These are phyloP conservation scores for Calocera cornea DNA, from an alignment of 768 basidiomycete species.

Conservation along the genomic window DNA sequence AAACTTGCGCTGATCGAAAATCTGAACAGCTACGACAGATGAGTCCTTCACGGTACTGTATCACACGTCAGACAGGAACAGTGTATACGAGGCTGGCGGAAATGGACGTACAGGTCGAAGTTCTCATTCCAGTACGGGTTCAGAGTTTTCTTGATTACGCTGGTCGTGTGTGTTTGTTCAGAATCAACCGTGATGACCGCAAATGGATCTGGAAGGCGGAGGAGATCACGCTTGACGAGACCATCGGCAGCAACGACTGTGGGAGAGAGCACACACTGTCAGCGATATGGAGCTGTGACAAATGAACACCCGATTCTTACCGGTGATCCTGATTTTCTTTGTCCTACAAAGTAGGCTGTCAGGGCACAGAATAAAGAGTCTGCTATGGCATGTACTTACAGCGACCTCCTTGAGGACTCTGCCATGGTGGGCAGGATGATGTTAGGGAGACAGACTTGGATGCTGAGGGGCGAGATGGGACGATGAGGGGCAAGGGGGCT, in stretches of 20 bases:
- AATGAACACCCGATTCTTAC: background rate
- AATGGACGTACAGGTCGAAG: conserved; percentile 67
- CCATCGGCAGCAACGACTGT: conserved; percentile 92
- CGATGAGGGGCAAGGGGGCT: background rate
- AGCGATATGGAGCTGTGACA: background rate
- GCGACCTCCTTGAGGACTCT: conserved; percentile 2
- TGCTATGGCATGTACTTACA: background rate
- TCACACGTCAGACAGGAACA: background rate
- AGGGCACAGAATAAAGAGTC: background rate
- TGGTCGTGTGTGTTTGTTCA: conserved; percentile 92
- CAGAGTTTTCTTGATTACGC: conserved; percentile 89
- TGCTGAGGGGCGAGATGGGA: background rate
- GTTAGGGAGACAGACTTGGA: background rate
- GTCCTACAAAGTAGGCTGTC: conserved; percentile 1
- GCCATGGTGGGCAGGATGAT: background rate
- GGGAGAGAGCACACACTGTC: background rate
- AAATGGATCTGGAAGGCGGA: conserved; percentile 93
- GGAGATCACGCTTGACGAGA: conserved; percentile 86
- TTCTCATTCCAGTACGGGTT: conserved; percentile 98
- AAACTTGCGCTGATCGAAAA: conserved; percentile 98
- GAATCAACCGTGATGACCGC: conserved; percentile 97
- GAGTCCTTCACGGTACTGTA: conserved; percentile 86
- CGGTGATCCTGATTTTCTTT: conserved; percentile 15
- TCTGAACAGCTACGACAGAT: conserved; percentile 95
- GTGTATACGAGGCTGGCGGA: background rate